Base-by-base conservation (phyloP, 352 stramenopile species). In the Halophytophthora polymorphica region DNA sequence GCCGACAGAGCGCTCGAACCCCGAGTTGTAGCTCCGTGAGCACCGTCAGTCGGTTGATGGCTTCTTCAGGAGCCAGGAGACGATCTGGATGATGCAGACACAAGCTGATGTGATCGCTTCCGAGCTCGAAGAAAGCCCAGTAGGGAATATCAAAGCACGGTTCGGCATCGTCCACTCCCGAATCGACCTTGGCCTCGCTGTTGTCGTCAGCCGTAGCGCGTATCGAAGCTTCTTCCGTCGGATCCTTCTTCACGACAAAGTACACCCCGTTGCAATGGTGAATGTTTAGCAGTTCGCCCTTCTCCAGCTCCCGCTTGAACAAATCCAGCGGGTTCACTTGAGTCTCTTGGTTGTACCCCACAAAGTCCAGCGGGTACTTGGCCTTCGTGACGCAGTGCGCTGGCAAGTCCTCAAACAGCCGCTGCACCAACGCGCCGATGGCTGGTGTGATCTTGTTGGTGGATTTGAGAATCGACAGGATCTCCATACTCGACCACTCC, bases 401-500 rank as follows among this genome's bases (percentile, higher is more conserved):
- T 6, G 85, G 83, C 21, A 93, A 55, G 44, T 92, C 69, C 14
- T 77, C 64, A 61, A 95, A 93, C 3, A 95, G 64, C 6, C 73
- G 69, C 53, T 88, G 77, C 13, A 93, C 77, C 15, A 95, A 54
- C 12, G 63, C 47, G 5, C 69, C 78, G 43, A 91, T 83, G 2
- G 73, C 58, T 15, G 82, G 77, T 8, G 85, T 91, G 14, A 92
- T 78, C 35, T 68, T 58, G 33, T 88, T 72, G 8, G 78, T 65
- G 17, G 70, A 72, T 45, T 74, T 74, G 36, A 95, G 58, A 53
- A 95, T 93, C 6, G 68, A 69, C 25, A 95, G 50, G 42, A 95
- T 88, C 41, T 95, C 78, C 1, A 89, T 58, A 28, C 81, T 90
- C 38, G 77, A 89, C 77, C 84, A 93, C 38, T 95, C 85, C 45